Base-by-base conservation (phyloP, 768 basidiomycete genomes). In the Mycena latifolia region DNA sequence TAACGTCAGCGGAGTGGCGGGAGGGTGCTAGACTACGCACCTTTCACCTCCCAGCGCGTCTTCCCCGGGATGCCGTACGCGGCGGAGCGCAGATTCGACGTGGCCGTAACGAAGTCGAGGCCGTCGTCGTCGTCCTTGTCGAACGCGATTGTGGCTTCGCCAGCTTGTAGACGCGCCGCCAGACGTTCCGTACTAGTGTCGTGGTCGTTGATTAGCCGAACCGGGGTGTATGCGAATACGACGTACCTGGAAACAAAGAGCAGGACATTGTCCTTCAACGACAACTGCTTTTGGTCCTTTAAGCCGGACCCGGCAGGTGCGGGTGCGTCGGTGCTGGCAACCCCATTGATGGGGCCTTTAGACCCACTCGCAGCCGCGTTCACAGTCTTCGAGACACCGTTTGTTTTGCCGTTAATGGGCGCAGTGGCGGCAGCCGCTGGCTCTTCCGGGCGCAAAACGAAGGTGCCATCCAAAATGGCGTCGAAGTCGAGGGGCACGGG, bases 111-210 rank as follows among this genome's bases (percentile, higher is more conserved):
- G 73, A 99, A 99, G 78, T 99, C 96, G 4, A 99, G 86, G 0
- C 96, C 92, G 72, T 98, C 98, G 33, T 96, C 94, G 73, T 99
- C 98, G 73, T 99, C 98, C 76, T 99, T 99, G 82, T 99, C 98
- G 71, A 99, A 99, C 0, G 90, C 81, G 55, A 98, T 93, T 0
- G 84, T 91, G 18, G 87, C 84, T 79, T 94, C 86, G 22, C 91
- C 87, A 69, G 83, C 78, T 54, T 83, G 83, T 18, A 95, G 78
- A 22, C 94, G 90, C 4, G 80, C 79, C 8, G 94, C 89, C 3
- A 99, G 82, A 8, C 91, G 89, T 51, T 91, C 87, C n/a, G 93
- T 90, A 73, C 97, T 98, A 60, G 39, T 46, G n/a, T 51, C 29
- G 33, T 43, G 48, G 37, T 52, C 9, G 60, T 37, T 18, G 27